A percentile compares a stretch with the other conserved stretches of the same genome.
phyloP scores from a whole-genome alignment of 257 asterid genomes.

The Verbascum thapsus region DNA sequence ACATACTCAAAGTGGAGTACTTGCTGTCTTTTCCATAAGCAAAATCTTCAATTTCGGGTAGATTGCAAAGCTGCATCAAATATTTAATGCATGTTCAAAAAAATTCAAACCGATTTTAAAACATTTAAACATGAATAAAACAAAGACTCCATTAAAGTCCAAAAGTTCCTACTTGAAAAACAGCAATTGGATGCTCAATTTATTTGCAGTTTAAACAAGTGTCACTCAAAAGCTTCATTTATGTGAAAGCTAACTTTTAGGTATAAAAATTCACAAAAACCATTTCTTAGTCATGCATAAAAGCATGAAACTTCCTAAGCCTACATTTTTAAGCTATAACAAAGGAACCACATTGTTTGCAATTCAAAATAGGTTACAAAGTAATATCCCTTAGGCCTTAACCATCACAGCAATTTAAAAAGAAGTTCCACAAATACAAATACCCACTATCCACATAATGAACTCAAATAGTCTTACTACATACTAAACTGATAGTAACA shows the following conservation, averaged over 20 bases:
- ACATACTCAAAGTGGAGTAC: conserved; percentile 56
- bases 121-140: not conserved
- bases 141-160: not conserved
- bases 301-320: not conserved
- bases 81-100: conserved; percentile 2
- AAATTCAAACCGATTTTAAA: not conserved
- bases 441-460: not conserved
- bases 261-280: not conserved
- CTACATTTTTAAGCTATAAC: not conserved
- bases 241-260: not conserved
- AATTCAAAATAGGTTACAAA: not conserved
- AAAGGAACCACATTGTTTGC: not conserved
- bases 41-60: conserved; percentile 91
- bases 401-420: no score
- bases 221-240: not conserved
- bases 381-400: not conserved
- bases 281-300: not conserved
- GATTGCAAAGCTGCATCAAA: conserved; percentile 52
- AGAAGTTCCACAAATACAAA: not conserved
- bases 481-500: not conserved
- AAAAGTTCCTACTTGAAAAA: not conserved
- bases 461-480: conserved; percentile 10
- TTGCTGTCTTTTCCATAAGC: conserved; percentile 51
- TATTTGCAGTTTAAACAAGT: not conserved
- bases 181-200: not conserved